Evolutionary conservation across 805 yeast species (phyloP), one percentile per base, ranked within the genome.

Genomic region (Wickerhamiella sergipiensis): DNA sequence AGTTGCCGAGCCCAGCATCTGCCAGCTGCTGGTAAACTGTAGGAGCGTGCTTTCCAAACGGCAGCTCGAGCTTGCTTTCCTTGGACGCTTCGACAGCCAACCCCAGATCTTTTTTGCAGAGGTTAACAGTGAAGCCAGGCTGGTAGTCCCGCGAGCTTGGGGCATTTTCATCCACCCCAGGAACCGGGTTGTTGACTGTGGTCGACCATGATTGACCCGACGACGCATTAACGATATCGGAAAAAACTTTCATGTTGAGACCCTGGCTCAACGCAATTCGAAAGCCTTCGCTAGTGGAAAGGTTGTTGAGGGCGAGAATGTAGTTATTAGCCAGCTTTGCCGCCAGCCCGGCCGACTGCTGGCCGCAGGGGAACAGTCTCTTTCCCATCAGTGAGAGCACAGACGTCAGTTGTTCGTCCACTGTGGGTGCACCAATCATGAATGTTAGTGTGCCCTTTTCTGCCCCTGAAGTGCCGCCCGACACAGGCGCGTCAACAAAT

Each of bases 381-480:
- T 62, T 61, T 13, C 80, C 80, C 80, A 76, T 76, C 48, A 62
- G 64, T 15, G 58, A 54, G 53, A 76, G 68, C 6, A 54, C 53
- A 4, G 54, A 46, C 1, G 36, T 43, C 18, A 23, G 19, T 29
- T 42, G 40, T 2, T 15, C 15, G 45, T 53, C 56, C 10, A 61
- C 49, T 23, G 70, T 69, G 2, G 67, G 54, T 21, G 71, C 59
- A 1, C 78, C 75, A 13, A 76, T 70, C 80, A 76, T 76, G 58
- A 76, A 76, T 2, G 78, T 71, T 45, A 76, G 64, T 0, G 78
- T 70, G 1, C 69, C 80, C 48, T 75, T 74, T 48, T 71, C 59
- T 6, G 80, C 80, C 1, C 80, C 80, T 0, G 71, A 72, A 0
- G 72, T 75, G 15, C 80, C 80, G 2, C 80, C 80, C 9, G 78